Evolutionary conservation across 768 basidiomycete genomes (phyloP), one percentile per base, ranked within the genome.

Genomic region (Russula griseocarnosa): DNA sequence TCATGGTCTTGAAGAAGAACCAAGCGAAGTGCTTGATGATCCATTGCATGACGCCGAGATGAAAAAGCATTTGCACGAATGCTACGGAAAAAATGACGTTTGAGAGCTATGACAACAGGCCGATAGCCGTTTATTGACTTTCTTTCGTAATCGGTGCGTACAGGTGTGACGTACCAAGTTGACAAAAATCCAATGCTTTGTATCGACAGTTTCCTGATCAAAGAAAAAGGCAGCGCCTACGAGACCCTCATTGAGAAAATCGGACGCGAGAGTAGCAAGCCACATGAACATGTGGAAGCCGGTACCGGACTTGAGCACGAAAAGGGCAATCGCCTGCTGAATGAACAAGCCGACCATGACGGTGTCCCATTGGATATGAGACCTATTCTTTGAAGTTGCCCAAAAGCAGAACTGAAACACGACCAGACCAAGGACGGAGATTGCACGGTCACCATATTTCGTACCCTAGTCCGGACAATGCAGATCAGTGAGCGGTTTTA

Each of bases 81-180:
- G 94, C 92, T 68, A 97, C 83, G 81, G 95, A 96, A 81, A 96
- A 96, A 71, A 97, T 92, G 73, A 95, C 88, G n/a, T 86, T 82
- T 11, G 82, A 71, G 46, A 94, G 82, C 83, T 89, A 70, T 14
- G 22, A 24, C 46, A 5, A 26, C 16, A 18, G 40, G 44, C 30
- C 49, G 40, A 55, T 51, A 34, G 4, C 18, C 36, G 34, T 24
- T 20, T 5, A 14, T 20, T 14, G 26, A 24, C 26, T 16, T 16
- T n/a, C 28, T 7, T 32, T 3, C 22, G 7, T 20, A 22, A 46
- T 2, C 42, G 38, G 55, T 30, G 44, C 42, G 13, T n/a, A 64
- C 5, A 11, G 24, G 38, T 40, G 38, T 47, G 47, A 74, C 83
- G 56, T 69, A 87, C 86, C 58, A 84, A 86, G 73, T 88, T 89